A percentile compares a stretch with the other conserved stretches of the same genome.
Conservation (phyloP, 805 yeast species). For the Teunomyces lycoperdinae region DNA sequence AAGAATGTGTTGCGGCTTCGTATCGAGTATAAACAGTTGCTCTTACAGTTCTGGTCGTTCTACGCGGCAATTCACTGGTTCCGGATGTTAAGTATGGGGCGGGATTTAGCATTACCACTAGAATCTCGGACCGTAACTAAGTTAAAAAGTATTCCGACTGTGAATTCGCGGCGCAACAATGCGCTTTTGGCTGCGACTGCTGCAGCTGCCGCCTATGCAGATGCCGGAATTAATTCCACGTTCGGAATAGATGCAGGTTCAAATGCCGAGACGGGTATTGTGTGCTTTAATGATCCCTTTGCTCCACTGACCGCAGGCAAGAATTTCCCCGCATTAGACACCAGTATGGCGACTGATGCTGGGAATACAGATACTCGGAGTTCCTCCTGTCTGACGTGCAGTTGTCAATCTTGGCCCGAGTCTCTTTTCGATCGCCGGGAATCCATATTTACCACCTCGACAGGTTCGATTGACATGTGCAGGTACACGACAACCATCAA, state of each 20-base stretch:
- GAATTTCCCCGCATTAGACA: not conserved
- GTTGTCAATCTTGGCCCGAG: not conserved
- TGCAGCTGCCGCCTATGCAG: constrained; percentile 15
- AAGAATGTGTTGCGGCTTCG: constrained; percentile 35
- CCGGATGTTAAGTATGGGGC: constrained; percentile 31
- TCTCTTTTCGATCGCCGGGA: not conserved
- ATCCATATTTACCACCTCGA: not conserved
- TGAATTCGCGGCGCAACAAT: constrained; percentile 17
- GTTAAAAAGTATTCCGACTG: constrained; percentile 25
- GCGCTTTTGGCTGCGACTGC: constrained; percentile 21
- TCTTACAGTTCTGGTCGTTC: constrained; percentile 43
- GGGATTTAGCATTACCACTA: constrained; percentile 30
- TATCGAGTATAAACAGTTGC: constrained; percentile 36
- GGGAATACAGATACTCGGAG: not conserved
- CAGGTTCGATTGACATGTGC: not conserved
- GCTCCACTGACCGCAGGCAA: not conserved
- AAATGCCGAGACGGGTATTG: not conserved
- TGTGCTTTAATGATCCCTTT: not conserved
- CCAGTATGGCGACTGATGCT: too few species aligned
- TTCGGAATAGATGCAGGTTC: not conserved
- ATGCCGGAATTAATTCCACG: not conserved
- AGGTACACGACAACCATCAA: constrained; percentile 7
- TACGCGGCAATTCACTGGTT: constrained; percentile 38
- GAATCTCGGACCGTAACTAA: constrained; percentile 24
- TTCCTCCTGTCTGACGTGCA: not conserved